Evolutionary conservation across 768 basidiomycete genomes (phyloP).

Genomic region (Amanita rimosa): DNA sequence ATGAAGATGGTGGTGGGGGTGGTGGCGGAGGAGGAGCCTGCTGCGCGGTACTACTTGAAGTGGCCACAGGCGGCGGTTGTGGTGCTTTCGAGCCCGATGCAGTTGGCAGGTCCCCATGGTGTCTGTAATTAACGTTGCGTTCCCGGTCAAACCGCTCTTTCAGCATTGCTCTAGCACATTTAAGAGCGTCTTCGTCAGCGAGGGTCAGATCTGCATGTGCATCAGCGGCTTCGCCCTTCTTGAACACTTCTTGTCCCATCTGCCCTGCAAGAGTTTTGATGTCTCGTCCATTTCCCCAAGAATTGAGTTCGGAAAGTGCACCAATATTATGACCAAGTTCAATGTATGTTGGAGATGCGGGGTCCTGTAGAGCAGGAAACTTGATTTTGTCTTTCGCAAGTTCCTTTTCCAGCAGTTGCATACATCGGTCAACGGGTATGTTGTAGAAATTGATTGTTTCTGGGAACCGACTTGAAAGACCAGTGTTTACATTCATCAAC

Average conservation of each 20-base stretch:
- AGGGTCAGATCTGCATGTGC: constrained; percentile 14
- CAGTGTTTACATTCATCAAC: constrained; percentile 46
- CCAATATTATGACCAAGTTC: constrained; percentile 28
- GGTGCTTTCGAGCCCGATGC: not conserved
- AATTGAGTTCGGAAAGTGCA: constrained; percentile 30
- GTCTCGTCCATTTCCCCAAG: constrained; percentile 67
- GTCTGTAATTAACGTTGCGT: constrained; percentile 1
- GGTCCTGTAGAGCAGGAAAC: constrained; percentile 24
- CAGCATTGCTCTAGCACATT: constrained; percentile 12
- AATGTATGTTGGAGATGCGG: constrained; percentile 15
- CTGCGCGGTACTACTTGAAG: constrained; percentile 12
- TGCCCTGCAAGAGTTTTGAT: constrained; percentile 40
- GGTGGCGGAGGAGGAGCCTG: constrained; percentile 11
- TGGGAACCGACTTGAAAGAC: constrained; percentile 58
- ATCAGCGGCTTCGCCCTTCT: constrained; percentile 10
- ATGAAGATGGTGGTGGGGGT: constrained; percentile 9
- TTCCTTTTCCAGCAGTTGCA: constrained; percentile 36
- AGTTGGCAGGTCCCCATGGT: constrained; percentile 2
- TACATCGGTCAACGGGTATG: constrained; percentile 35
- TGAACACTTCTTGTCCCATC: constrained; percentile 31
- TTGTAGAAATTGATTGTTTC: constrained; percentile 45
- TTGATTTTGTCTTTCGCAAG: constrained; percentile 31
- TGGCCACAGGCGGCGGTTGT: constrained; percentile 4
- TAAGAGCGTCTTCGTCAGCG: constrained; percentile 16
- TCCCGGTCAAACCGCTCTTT: constrained; percentile 2